These are phyloP conservation scores for Effrenium voratum DNA, from an alignment of 73 alveolate species.

Conservation along the genomic window DNA sequence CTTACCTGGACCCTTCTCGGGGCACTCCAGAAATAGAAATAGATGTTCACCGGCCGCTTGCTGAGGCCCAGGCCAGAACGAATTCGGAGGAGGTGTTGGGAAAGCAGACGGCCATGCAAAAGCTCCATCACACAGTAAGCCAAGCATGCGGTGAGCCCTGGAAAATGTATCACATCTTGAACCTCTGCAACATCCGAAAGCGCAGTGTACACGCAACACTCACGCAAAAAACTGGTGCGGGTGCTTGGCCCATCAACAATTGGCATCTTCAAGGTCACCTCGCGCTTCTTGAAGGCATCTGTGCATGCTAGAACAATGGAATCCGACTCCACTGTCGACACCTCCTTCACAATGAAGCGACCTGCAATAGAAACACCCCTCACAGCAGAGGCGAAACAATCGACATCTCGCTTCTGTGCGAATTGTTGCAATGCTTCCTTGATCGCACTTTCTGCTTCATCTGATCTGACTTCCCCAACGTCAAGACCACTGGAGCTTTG, in stretches of 20 bases:
- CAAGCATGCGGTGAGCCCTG: constrained; percentile 63
- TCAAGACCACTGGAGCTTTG: not conserved
- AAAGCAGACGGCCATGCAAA: constrained; percentile 65
- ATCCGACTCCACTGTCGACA: constrained; percentile 34
- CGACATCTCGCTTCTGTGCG: constrained; percentile 8
- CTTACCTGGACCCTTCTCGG: too few relatives aligned
- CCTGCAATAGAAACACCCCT: constrained; percentile 68
- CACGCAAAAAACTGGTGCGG: constrained; percentile 49
- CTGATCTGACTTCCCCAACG: not conserved
- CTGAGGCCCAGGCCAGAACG: constrained; percentile 15
- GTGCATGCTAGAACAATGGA: constrained; percentile 54
- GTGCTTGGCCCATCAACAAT: not conserved
- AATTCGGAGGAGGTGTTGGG: constrained; percentile 48
- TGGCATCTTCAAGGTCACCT: constrained; percentile 54
- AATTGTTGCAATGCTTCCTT: constrained; percentile 6
- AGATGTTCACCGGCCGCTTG: not conserved
- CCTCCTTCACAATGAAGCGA: constrained; percentile 55
- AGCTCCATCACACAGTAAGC: constrained; percentile 77
- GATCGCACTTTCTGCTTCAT: constrained; percentile 34
- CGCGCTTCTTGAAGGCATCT: constrained; percentile 79
- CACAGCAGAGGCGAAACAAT: constrained; percentile 12
- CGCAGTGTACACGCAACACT: constrained; percentile 36
- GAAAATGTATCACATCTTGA: constrained; percentile 60
- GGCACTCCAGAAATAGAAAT: too few relatives aligned
- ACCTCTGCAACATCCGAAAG: constrained; percentile 88